These are phyloP conservation scores for Coelastrella sp. DNA, from an alignment of 139 green algal species.

Conservation along the genomic window DNA sequence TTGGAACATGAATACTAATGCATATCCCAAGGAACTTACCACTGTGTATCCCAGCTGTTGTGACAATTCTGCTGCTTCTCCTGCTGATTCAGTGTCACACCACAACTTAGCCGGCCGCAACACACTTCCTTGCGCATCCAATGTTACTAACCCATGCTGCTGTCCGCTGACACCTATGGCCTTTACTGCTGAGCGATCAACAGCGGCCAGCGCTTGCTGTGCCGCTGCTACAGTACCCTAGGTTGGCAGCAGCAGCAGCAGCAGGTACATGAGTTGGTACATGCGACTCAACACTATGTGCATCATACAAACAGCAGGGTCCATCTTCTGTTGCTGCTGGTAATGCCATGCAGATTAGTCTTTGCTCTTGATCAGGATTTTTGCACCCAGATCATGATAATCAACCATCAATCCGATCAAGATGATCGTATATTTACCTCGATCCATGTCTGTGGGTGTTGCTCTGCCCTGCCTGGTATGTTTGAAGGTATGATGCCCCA, in stretches of 20 bases:
- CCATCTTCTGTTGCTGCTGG: not conserved
- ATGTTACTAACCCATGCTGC: conserved; percentile 89
- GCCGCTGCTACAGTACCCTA: conserved; percentile 14
- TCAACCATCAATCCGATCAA: too few relatives aligned
- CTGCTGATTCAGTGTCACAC: conserved; percentile 86
- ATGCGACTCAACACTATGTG: too few relatives aligned
- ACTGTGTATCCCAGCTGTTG: conserved; percentile 66
- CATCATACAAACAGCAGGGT: too few relatives aligned
- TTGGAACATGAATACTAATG: not conserved
- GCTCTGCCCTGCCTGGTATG: conserved; percentile 79
- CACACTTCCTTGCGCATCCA: conserved; percentile 66
- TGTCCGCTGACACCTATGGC: conserved; percentile 87
- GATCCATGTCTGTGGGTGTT: conserved; percentile 81
- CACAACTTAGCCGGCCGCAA: conserved; percentile 59
- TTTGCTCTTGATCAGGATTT: too few relatives aligned
- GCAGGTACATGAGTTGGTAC: too few relatives aligned
- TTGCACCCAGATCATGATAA: too few relatives aligned
- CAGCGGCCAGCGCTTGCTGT: conserved; percentile 47
- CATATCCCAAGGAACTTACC: conserved; percentile 42
- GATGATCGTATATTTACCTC: conserved; percentile 56
- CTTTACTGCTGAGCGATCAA: conserved; percentile 53
- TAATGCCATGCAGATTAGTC: too few relatives aligned
- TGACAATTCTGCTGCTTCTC: conserved; percentile 78
- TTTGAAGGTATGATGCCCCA: conserved; percentile 66
- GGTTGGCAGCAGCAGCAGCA: too few relatives aligned